Base-by-base conservation (phyloP, 2,329 filamentous ascomycete genomes). In the Thielaviopsis euricoi region DNA sequence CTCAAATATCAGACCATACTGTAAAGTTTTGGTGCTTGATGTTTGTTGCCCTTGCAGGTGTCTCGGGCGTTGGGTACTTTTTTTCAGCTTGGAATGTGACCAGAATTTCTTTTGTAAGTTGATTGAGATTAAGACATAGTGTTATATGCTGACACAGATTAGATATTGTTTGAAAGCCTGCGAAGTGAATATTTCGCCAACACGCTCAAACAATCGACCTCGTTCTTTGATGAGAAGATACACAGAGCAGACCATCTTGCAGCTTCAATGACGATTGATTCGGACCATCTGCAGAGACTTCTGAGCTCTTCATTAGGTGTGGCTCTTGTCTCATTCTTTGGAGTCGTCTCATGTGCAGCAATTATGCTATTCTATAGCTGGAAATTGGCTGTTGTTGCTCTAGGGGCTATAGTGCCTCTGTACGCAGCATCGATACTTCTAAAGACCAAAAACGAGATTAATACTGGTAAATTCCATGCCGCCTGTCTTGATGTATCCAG, bases 391-490 rank as follows among this genome's bases (percentile, higher is more conserved):
- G 53, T 72, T 15, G 65, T 72, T 3, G 69, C 71, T 2, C 69
- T 69, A 53, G 71, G 65, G 53, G 65, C 67, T 1, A 67, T 66
- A 2, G 60, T 73, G 37, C 71, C 71, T 0, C 56, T 69, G 2
- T 66, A 71, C 58, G 52, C 71, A 1, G 61, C 58, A 0, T 63
- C 72, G 0, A 71, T 71, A 0, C 81, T 83, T 43, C 78, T 82
- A 51, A 68, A 73, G 50, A 74, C 80, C 3, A 53, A 56, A 10
- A 56, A 61, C 55, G 60, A 61, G 37, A 48, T 54, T 17, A 40
- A 57, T 12, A 57, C 53, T 19, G 57, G 48, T 7, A 37, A 50
- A 19, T 53, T 52, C n/a, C 61, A 62, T 25, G 37, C 37, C 17
- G 29, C 53, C 5, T 58, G 57, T 12, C 53, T 60, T 13, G 60